These are phyloP conservation scores for Combretum micranthum DNA, from an alignment of 345 rosid species.

Conservation along the genomic window DNA sequence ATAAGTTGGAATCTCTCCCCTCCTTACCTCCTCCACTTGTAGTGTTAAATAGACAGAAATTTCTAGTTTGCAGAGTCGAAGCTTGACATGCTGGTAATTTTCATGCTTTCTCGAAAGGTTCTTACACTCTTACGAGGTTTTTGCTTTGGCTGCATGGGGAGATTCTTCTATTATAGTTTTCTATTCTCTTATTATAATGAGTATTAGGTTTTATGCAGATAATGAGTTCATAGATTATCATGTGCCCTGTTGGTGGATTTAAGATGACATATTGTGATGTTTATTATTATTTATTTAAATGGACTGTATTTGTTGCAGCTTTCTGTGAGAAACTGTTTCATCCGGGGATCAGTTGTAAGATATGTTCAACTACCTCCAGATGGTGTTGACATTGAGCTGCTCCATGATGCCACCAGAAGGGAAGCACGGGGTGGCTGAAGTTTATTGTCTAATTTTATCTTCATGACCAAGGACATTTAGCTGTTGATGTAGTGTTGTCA, in stretches of 20 bases:
- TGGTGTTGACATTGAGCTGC: conserved; percentile 93
- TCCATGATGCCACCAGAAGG: conserved; percentile 99
- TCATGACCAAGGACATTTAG: background rate
- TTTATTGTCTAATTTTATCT: background rate
- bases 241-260: background rate
- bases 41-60: no score
- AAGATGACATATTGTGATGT: background rate
- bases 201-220: no score
- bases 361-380: conserved; percentile 95
- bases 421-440: conserved; percentile 94
- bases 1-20: no score
- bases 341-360: conserved; percentile 97
- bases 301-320: conserved; percentile 42
- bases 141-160: no score
- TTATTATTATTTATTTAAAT: background rate
- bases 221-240: no score
- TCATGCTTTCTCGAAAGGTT: no score
- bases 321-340: conserved; percentile 97
- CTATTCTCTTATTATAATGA: no score
- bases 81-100: no score
- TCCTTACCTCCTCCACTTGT: no score
- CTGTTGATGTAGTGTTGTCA: background rate
- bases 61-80: no score
- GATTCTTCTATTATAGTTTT: no score
- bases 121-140: no score